phyloP scores from a whole-genome alignment of 805 yeast species.

The Kodamaea hsintzibuensis region DNA sequence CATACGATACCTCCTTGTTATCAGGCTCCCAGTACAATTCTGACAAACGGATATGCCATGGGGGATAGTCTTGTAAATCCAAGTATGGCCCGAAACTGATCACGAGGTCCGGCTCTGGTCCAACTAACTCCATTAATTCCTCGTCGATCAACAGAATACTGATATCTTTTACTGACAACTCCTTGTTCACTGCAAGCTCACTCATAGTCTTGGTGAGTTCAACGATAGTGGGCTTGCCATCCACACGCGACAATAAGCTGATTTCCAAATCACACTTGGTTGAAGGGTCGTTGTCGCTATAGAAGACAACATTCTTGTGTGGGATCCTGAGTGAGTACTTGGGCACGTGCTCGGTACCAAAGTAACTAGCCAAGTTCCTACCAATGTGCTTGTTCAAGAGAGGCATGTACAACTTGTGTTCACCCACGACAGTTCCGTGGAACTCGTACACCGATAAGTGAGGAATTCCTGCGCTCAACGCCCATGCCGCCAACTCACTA shows the following conservation, averaged over 20 bases:
- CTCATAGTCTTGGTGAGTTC: slow-evolving; percentile 86
- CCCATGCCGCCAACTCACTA: slow-evolving; percentile 83
- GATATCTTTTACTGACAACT: slow-evolving; percentile 64
- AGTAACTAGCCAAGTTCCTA: slow-evolving; percentile 65
- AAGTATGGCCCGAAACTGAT: slow-evolving; percentile 82
- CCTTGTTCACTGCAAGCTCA: slow-evolving; percentile 62
- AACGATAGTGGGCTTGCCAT: slow-evolving; percentile 88
- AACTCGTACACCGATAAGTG: slow-evolving; percentile 74
- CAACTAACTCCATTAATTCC: slow-evolving; percentile 72
- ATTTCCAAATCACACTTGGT: slow-evolving; percentile 57
- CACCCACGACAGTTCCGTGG: slow-evolving; percentile 63
- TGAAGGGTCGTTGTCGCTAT: slow-evolving; percentile 36
- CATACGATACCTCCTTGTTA: slow-evolving; percentile 75
- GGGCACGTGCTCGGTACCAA: slow-evolving; percentile 71
- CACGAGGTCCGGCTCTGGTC: slow-evolving; percentile 90
- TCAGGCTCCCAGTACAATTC: slow-evolving; percentile 93
- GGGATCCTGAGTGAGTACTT: slow-evolving; percentile 64
- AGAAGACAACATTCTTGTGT: slow-evolving; percentile 54
- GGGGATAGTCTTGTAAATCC: slow-evolving; percentile 93
- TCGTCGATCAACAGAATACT: slow-evolving; percentile 74
- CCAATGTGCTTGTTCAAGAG: slow-evolving; percentile 58
- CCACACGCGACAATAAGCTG: slow-evolving; percentile 66
- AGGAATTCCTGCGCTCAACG: slow-evolving; percentile 82
- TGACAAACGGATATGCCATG: slow-evolving; percentile 92
- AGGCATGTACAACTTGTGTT: slow-evolving; percentile 32